phyloP scores from a whole-genome alignment of 2,329 filamentous ascomycete genomes.

The Leptosphaerulina australis region DNA sequence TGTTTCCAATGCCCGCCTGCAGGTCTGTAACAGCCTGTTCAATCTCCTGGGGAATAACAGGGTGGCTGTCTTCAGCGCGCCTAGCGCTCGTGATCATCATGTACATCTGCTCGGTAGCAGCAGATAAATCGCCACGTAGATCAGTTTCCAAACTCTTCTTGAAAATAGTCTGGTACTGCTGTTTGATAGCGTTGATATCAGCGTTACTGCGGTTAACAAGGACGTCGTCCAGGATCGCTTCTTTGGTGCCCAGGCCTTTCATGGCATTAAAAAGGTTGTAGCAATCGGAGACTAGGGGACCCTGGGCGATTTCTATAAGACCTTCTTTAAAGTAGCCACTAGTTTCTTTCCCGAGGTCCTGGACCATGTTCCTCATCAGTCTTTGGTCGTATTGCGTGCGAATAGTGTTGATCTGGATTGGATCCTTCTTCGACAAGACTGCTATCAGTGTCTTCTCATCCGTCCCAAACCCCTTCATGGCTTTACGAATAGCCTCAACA shows the following conservation, averaged over 20 bases:
- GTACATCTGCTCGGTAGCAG: conserved; percentile 87
- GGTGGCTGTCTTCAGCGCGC: conserved; percentile 77
- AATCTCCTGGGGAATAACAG: conserved; percentile 73
- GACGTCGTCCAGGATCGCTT: conserved; percentile 82
- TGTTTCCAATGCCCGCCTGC: conserved; percentile 69
- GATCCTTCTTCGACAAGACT: conserved; percentile 73
- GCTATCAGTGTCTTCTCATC: conserved; percentile 79
- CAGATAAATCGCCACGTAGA: conserved; percentile 78
- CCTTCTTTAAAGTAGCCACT: conserved; percentile 73
- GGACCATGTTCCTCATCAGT: conserved; percentile 69
- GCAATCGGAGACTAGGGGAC: conserved; percentile 79
- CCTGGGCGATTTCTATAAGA: conserved; percentile 75
- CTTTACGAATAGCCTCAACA: conserved; percentile 73
- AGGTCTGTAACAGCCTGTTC: conserved; percentile 78
- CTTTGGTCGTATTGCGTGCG: conserved; percentile 67
- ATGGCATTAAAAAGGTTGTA: conserved; percentile 73
- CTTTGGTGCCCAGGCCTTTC: conserved; percentile 83
- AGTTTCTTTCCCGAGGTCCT: conserved; percentile 79
- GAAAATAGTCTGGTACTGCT: conserved; percentile 72
- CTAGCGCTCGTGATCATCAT: conserved; percentile 76
- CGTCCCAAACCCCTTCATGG: conserved; percentile 94
- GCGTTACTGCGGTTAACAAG: conserved; percentile 83
- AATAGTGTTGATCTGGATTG: conserved; percentile 71
- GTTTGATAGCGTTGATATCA: conserved; percentile 85
- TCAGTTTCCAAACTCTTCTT: conserved; percentile 70